Evolutionary conservation across 75 land plant species (phyloP), one percentile per base, ranked within the genome.

Genomic region (Adiantum capillusveneris): DNA sequence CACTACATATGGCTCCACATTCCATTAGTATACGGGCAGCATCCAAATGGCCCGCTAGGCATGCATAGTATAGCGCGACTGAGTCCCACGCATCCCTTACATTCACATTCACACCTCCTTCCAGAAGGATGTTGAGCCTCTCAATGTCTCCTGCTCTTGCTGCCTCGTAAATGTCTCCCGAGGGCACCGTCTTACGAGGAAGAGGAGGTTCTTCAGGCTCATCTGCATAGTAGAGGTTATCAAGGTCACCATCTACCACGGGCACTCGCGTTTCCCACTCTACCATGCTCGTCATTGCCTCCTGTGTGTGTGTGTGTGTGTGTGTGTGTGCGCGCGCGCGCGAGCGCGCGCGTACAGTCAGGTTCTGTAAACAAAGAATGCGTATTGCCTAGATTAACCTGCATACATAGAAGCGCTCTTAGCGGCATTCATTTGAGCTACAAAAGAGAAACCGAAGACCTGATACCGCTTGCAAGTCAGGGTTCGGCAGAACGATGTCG

Each of bases 1-100:
- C 97, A 44, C 79, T 65, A 66, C 97, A 92, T 21, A 91, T 84
- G 1, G 97, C 97, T 20, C 97, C 97, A 56, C 65, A 65, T 73
- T 88, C 85, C 49, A 90, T 75, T 18, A 90, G 58, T 74, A 84
- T 74, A 20, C 81, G 54, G 1, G 96, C 96, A 20, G 94, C 96
- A 25, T 84, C 88, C 5, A 84, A 63, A 48, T 91, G 97, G 1
- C 92, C 92, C 29, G 57, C 39, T 26, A 91, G 63, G 76, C 97
- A 91, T n/a, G 97, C 86, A 65, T 91, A 91, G 66, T 91, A 91
- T 11, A 91, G 67, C 0, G 97, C 81, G 0, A 79, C 84, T 25
- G 97, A 91, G 69, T 91, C 97, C 94, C 97, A 91, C 0, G 58
- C 65, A 53, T 92, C 97, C 16, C 97, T 73, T 0, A 81, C 86